Percentiles rank a stretch among this genome's conserved stretches.
Evolutionary conservation across 2,329 filamentous ascomycete genomes (phyloP).

Genomic region (Botrytis elliptica): DNA sequence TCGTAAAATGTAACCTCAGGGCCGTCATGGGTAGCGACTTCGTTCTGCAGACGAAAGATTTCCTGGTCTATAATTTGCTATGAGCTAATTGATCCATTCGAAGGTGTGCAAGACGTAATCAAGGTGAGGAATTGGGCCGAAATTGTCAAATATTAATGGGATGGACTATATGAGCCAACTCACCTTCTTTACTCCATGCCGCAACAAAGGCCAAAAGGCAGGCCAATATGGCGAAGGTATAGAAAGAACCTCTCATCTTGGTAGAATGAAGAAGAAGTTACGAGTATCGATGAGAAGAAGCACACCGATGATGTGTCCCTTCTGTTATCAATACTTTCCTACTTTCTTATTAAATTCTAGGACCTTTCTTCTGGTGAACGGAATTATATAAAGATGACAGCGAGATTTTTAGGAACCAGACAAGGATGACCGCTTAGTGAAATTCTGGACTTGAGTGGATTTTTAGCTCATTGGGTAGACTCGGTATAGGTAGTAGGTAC

Average conservation of each 20-base stretch:
- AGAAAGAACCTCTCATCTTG: constrained; percentile 39
- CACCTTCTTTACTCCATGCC: constrained; percentile 43
- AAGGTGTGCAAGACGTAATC: background rate
- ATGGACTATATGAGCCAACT: constrained; percentile 20
- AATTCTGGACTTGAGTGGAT: background rate
- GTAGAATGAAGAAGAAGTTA: constrained; percentile 24
- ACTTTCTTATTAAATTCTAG: background rate
- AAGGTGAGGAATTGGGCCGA: constrained; percentile 16
- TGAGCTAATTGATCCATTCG: constrained; percentile 27
- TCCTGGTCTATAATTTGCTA: constrained; percentile 71
- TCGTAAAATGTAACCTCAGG: constrained; percentile 87
- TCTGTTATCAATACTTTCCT: background rate
- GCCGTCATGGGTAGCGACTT: constrained; percentile 75
- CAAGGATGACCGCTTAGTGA: background rate
- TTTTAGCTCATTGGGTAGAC: background rate
- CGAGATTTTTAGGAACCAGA: background rate
- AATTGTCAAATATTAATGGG: constrained; percentile 3
- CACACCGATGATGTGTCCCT: background rate
- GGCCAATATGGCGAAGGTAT: constrained; percentile 36
- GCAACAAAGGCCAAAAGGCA: constrained; percentile 36
- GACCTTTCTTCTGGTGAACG: background rate
- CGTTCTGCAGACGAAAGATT: constrained; percentile 93
- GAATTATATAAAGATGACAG: constrained; percentile 11
- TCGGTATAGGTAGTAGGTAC: too few relatives aligned
- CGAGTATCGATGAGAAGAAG: constrained; percentile 28